These are phyloP conservation scores for Globisporangium apiculatum DNA, from an alignment of 352 stramenopile genomes.

Conservation along the genomic window DNA sequence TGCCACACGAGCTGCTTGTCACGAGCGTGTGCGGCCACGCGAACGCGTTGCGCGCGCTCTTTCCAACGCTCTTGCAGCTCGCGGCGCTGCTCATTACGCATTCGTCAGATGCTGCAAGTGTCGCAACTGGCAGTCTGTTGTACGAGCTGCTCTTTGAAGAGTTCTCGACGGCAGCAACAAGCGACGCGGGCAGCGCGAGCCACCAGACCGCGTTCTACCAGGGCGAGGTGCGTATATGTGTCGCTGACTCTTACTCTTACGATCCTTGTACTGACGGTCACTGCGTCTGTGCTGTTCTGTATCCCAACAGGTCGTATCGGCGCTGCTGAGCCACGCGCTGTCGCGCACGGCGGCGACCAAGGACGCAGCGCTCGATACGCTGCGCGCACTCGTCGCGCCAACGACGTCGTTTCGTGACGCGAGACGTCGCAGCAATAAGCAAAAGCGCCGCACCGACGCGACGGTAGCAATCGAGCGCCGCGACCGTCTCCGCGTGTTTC, in stretches of 20 bases:
- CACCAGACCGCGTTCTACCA: constrained; percentile 34
- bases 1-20: constrained; percentile 24
- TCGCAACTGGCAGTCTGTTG: constrained; percentile 25
- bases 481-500: constrained; percentile 24
- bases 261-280: no score
- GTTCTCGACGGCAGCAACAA: constrained; percentile 16
- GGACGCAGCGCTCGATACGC: constrained; percentile 29
- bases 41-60: constrained; percentile 34
- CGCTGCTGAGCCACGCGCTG: constrained; percentile 27
- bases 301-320: constrained; percentile 37
- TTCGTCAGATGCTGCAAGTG: constrained; percentile 10
- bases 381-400: constrained; percentile 23
- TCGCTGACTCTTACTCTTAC: no score
- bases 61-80: constrained; percentile 34
- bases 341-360: constrained; percentile 19
- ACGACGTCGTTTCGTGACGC: constrained; percentile 15
- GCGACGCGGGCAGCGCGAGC: constrained; percentile 7
- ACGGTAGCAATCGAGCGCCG: constrained; percentile 10
- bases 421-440: no score
- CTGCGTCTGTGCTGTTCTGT: no score
- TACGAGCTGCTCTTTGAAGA: constrained; percentile 49
- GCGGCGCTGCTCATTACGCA: constrained; percentile 23
- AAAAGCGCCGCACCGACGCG: no score
- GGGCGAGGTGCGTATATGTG: constrained; percentile 26
- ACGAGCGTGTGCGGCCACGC: constrained; percentile 25